Evolutionary conservation across 2,329 filamentous ascomycete genomes (phyloP).

Genomic region (Aspergillus hortae): DNA sequence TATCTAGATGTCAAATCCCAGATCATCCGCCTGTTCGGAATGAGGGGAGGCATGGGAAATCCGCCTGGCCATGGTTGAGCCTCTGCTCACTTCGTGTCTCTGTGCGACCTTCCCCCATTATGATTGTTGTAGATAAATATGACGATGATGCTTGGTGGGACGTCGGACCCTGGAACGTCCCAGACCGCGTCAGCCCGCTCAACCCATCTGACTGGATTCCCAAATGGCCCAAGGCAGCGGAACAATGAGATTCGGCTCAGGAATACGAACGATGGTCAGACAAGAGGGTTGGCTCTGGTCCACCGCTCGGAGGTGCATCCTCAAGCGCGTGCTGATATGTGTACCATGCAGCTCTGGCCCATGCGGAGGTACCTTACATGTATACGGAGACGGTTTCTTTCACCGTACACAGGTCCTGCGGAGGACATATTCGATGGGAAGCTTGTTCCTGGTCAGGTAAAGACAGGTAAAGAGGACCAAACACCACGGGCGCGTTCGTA

Average conservation of each 20-base stretch:
- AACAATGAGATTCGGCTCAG: slow-evolving; percentile 3
- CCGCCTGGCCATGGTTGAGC: neutral
- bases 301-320: neutral
- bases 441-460: slow-evolving; percentile 12
- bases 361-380: slow-evolving; percentile 18
- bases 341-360: slow-evolving; percentile 8
- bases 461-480: neutral
- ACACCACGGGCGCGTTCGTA: slow-evolving; percentile 3
- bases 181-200: slow-evolving; percentile 3
- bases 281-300: neutral
- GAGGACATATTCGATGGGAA: neutral
- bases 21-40: neutral
- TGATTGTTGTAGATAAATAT: too few relatives aligned
- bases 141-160: too few relatives aligned
- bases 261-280: slow-evolving; percentile 1
- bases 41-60: neutral
- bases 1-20: neutral
- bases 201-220: slow-evolving; percentile 1
- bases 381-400: neutral
- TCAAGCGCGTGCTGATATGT: too few relatives aligned
- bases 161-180: neutral
- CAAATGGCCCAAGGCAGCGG: neutral
- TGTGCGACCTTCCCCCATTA: too few relatives aligned
- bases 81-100: too few relatives aligned
- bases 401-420: neutral